Conservation (phyloP, 345 rosid species). For the Salix viminalis region DNA sequence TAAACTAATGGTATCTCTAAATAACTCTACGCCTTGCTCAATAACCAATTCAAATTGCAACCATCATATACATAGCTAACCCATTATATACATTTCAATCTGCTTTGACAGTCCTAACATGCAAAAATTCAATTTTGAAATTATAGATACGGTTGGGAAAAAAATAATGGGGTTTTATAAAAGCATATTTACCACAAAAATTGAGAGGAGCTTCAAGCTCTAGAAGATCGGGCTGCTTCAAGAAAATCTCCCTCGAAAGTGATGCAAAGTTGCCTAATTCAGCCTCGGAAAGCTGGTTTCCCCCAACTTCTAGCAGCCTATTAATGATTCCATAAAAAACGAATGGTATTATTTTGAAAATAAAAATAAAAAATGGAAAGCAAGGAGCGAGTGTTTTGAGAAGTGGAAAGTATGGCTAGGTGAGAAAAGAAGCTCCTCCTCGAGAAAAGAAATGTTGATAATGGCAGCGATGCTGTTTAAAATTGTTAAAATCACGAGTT, state of each 20-base stretch:
- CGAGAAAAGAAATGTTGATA: not conserved
- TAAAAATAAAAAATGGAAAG: not conserved
- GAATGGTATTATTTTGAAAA: not conserved
- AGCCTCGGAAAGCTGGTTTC: slow-evolving; percentile 28
- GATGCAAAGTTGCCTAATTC: slow-evolving; percentile 27
- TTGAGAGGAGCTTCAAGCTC: slow-evolving; percentile 33
- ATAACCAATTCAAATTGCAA: not conserved
- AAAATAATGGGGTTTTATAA: not conserved
- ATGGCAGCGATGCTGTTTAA: not conserved
- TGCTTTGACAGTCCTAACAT: not conserved
- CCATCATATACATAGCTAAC: not conserved
- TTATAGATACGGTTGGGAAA: not conserved
- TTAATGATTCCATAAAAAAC: slow-evolving; percentile 19
- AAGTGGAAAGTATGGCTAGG: not conserved
- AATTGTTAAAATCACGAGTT: too few relatives aligned
- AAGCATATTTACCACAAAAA: slow-evolving; percentile 22
- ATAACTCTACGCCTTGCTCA: not conserved
- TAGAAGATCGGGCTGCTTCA: slow-evolving; percentile 27
- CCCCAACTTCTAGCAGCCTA: slow-evolving; percentile 25
- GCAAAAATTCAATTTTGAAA: not conserved
- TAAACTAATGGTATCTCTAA: not conserved
- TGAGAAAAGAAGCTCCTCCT: not conserved
- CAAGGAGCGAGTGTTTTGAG: not conserved
- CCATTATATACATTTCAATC: not conserved
- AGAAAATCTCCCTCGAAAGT: slow-evolving; percentile 19